Evolutionary conservation across 768 basidiomycete species (phyloP).

Genomic region (Trametes cubensis): DNA sequence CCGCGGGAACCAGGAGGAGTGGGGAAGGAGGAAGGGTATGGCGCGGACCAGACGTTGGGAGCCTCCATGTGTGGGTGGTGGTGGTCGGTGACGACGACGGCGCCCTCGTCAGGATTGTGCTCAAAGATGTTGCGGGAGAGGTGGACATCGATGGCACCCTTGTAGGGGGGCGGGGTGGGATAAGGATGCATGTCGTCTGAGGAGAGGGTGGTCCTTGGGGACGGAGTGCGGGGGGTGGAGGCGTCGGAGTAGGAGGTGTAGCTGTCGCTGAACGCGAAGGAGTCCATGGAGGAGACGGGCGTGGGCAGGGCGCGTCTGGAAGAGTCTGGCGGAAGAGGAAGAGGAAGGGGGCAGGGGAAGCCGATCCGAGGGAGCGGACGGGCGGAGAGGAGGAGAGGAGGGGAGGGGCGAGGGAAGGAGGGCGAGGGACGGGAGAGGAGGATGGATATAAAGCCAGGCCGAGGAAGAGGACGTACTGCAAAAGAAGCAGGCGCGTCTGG

Average conservation of each 20-base stretch:
- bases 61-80: constrained; percentile 29
- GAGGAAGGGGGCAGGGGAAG: constrained; percentile 13
- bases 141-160: constrained; percentile 46
- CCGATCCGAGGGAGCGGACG: background rate
- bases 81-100: constrained; percentile 43
- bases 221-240: constrained; percentile 74
- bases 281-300: constrained; percentile 42
- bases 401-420: background rate
- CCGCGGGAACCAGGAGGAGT: constrained; percentile 44
- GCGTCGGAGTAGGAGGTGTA: constrained; percentile 70
- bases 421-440: background rate
- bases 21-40: constrained; percentile 40
- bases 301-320: constrained; percentile 18
- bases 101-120: constrained; percentile 46
- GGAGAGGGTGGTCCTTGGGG: constrained; percentile 49
- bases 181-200: constrained; percentile 40
- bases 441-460: background rate
- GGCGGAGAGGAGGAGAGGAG: background rate
- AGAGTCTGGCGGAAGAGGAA: constrained; percentile 23
- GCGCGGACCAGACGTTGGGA: constrained; percentile 33
- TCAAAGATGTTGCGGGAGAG: constrained; percentile 56
- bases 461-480: background rate
- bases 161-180: constrained; percentile 40
- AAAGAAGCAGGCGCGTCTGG: too few species aligned
- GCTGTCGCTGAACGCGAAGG: constrained; percentile 51